Percentiles rank a stretch among this genome's conserved stretches.
phyloP scores from a whole-genome alignment of 805 yeast genomes.

The Priceomyces carsonii region DNA sequence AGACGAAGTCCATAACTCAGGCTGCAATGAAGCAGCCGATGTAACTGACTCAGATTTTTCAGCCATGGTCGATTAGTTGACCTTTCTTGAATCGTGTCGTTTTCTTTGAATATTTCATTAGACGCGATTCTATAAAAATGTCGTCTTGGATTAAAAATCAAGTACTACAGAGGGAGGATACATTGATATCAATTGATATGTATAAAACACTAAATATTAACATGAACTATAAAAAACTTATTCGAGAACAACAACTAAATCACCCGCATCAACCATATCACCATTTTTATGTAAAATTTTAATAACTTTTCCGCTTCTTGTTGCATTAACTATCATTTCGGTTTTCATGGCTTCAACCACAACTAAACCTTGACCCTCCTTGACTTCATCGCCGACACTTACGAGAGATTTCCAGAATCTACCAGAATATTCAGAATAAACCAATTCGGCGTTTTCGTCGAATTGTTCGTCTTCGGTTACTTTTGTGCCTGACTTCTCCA shows the following conservation, averaged over 20 bases:
- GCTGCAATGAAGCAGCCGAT: conserved; percentile 42
- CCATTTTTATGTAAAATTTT: conserved; percentile 81
- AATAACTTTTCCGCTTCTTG: conserved; percentile 68
- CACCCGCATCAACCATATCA: conserved; percentile 97
- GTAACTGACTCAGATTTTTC: conserved; percentile 6
- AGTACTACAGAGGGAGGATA: neutral
- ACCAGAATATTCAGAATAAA: conserved; percentile 95
- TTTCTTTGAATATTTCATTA: neutral
- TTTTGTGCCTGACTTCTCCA: conserved; percentile 54
- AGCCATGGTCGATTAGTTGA: too few species aligned
- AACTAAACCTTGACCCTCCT: conserved; percentile 74
- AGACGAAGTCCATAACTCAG: conserved; percentile 74
- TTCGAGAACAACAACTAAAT: conserved; percentile 81
- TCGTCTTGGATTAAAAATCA: too few species aligned
- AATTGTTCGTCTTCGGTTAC: conserved; percentile 52
- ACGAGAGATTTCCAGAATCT: conserved; percentile 94
- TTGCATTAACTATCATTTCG: conserved; percentile 84
- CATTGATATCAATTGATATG: neutral
- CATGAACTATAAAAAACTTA: conserved; percentile 10
- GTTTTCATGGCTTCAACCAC: conserved; percentile 99
- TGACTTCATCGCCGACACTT: conserved; percentile 72
- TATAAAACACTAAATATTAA: neutral
- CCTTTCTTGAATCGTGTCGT: too few species aligned
- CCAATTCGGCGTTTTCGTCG: conserved; percentile 77
- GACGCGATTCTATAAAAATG: too few species aligned